A percentile compares a stretch with the other conserved stretches of the same genome.
Evolutionary conservation across 441 rosid species (phyloP).

Genomic region (Dalechampia spathulata): DNA sequence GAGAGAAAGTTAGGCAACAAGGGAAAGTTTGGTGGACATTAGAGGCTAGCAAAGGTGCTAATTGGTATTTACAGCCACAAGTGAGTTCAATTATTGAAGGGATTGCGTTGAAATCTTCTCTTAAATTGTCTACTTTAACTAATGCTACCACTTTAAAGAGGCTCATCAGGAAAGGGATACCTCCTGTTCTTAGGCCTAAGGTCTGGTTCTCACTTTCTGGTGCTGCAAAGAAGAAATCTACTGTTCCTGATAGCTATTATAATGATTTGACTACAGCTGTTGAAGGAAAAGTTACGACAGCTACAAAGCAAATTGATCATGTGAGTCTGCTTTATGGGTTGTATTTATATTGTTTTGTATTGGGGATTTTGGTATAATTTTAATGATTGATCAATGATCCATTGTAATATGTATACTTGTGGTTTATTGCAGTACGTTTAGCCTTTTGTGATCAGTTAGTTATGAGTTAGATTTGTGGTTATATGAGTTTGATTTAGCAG

Average conservation of each 20-base stretch:
- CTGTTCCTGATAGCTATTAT: slow-evolving; percentile 94
- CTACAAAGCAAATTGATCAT: slow-evolving; percentile 92
- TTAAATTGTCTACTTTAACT: slow-evolving; percentile 62
- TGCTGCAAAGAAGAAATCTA: slow-evolving; percentile 97
- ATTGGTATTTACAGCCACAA: slow-evolving; percentile 90
- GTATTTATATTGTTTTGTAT: background rate
- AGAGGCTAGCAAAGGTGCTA: slow-evolving; percentile 98
- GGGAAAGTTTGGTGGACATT: slow-evolving; percentile 97
- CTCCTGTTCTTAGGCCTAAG: slow-evolving; percentile 91
- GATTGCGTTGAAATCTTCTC: slow-evolving; percentile 74
- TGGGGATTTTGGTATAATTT: background rate
- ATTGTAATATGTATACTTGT: background rate
- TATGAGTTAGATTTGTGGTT: background rate
- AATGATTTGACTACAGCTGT: slow-evolving; percentile 81
- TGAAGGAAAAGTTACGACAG: slow-evolving; percentile 86
- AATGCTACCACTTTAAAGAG: slow-evolving; percentile 82
- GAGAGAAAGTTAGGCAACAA: slow-evolving; percentile 93
- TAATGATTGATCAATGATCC: background rate
- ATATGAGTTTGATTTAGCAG: slow-evolving; percentile 1
- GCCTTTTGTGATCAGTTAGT: background rate
- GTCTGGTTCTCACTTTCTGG: slow-evolving; percentile 98
- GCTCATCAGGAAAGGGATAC: slow-evolving; percentile 91
- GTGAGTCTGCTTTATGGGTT: slow-evolving; percentile 41
- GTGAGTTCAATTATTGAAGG: slow-evolving; percentile 53
- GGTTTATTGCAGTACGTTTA: background rate